These are phyloP conservation scores for Cornus controversa DNA, from an alignment of 148 eudicot species.

Conservation along the genomic window DNA sequence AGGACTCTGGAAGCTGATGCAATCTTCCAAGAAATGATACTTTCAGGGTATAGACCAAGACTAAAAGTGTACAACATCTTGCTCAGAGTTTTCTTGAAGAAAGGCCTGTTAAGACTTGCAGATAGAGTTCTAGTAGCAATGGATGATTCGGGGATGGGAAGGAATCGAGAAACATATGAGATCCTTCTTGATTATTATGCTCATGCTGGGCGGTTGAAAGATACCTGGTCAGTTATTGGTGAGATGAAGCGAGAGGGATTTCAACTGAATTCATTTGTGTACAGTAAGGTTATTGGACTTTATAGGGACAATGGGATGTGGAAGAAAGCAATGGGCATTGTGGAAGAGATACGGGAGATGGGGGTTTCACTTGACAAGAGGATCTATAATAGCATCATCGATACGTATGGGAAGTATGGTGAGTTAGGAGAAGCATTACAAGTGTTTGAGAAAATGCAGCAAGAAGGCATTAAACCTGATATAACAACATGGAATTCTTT, in stretches of 20 bases:
- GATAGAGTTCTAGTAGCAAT: slow-evolving; percentile 38
- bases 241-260: slow-evolving; percentile 65
- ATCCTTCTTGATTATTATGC: slow-evolving; percentile 72
- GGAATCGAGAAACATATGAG: slow-evolving; percentile 67
- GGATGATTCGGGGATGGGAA: slow-evolving; percentile 44
- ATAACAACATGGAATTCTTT: slow-evolving; percentile 79
- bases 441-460: slow-evolving; percentile 64
- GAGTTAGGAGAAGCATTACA: slow-evolving; percentile 61
- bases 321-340: slow-evolving; percentile 77
- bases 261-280: slow-evolving; percentile 51
- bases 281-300: slow-evolving; percentile 72
- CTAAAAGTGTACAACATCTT: slow-evolving; percentile 54
- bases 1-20: slow-evolving; percentile 87
- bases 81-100: slow-evolving; percentile 69
- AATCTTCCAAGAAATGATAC: slow-evolving; percentile 68
- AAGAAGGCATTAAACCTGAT: slow-evolving; percentile 62
- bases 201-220: slow-evolving; percentile 62
- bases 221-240: slow-evolving; percentile 67
- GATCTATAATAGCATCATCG: slow-evolving; percentile 73
- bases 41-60: slow-evolving; percentile 52
- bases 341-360: slow-evolving; percentile 58
- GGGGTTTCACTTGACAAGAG: slow-evolving; percentile 63
- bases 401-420: slow-evolving; percentile 71
- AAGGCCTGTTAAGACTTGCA: slow-evolving; percentile 61
- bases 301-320: slow-evolving; percentile 96